Evolutionary conservation across 306 rosid species (phyloP).

Genomic region (Rubus parviflorus): DNA sequence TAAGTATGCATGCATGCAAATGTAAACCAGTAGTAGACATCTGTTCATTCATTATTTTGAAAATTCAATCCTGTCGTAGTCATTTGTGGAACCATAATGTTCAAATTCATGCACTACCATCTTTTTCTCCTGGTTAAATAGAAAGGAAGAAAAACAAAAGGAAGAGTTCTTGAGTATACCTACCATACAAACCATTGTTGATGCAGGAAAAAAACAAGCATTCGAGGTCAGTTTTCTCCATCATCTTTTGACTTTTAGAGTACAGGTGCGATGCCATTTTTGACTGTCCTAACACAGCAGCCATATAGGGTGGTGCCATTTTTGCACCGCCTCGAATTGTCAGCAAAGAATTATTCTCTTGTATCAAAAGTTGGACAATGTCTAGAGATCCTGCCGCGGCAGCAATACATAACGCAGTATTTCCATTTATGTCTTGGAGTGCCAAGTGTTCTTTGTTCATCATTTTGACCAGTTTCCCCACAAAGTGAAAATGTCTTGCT

Average conservation of each 20-base stretch:
- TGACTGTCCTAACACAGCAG: conserved; percentile 11
- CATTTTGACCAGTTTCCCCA: conserved; percentile 3
- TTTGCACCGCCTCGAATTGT: background rate
- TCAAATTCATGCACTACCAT: background rate
- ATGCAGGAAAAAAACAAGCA: background rate
- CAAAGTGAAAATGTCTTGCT: conserved; percentile 14
- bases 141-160: background rate
- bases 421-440: background rate
- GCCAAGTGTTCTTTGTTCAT: background rate
- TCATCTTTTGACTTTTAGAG: background rate
- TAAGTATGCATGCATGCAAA: background rate
- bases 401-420: conserved; percentile 16
- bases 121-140: background rate
- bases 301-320: conserved; percentile 14
- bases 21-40: background rate
- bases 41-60: too few species aligned
- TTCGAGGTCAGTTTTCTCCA: background rate
- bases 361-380: conserved; percentile 13
- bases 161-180: background rate
- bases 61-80: too few species aligned
- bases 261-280: background rate
- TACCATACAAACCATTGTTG: background rate
- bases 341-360: background rate
- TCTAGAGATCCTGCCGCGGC: conserved; percentile 13
- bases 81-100: background rate